phyloP scores from a whole-genome alignment of 257 asterid genomes.

The Apocynum venetum region DNA sequence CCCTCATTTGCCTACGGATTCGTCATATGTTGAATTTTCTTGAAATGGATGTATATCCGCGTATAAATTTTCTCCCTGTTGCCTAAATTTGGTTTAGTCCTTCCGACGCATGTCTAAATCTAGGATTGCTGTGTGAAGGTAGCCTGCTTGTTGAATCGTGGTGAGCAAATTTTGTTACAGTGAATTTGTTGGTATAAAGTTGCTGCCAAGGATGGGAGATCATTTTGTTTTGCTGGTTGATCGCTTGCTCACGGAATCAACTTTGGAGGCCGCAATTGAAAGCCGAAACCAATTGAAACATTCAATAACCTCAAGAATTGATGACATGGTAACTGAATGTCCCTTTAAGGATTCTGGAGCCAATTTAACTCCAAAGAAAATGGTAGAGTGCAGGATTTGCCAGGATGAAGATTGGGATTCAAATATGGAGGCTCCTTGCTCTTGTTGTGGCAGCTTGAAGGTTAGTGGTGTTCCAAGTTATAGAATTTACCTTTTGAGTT shows the following conservation, averaged over 20 bases:
- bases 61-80: background rate
- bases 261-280: slow-evolving; percentile 87
- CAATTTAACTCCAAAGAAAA: slow-evolving; percentile 52
- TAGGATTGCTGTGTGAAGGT: background rate
- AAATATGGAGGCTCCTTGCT: slow-evolving; percentile 91
- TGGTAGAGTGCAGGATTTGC: slow-evolving; percentile 93
- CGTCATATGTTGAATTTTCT: background rate
- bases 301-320: slow-evolving; percentile 20
- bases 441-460: slow-evolving; percentile 97
- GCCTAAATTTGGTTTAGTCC: slow-evolving; percentile 1
- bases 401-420: slow-evolving; percentile 86
- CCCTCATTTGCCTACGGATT: background rate
- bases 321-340: slow-evolving; percentile 33
- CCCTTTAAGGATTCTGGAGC: slow-evolving; percentile 33
- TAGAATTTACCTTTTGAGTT: background rate
- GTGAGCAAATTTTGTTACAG: slow-evolving; percentile 9
- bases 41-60: background rate
- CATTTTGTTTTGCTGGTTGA: slow-evolving; percentile 94
- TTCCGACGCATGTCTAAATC: background rate
- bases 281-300: slow-evolving; percentile 47
- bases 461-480: slow-evolving; percentile 27
- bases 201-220: slow-evolving; percentile 66
- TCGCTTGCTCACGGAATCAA: slow-evolving; percentile 90
- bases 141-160: background rate
- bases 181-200: background rate